These are phyloP conservation scores for Hericium rajendrae DNA, from an alignment of 768 basidiomycete species.

Conservation along the genomic window DNA sequence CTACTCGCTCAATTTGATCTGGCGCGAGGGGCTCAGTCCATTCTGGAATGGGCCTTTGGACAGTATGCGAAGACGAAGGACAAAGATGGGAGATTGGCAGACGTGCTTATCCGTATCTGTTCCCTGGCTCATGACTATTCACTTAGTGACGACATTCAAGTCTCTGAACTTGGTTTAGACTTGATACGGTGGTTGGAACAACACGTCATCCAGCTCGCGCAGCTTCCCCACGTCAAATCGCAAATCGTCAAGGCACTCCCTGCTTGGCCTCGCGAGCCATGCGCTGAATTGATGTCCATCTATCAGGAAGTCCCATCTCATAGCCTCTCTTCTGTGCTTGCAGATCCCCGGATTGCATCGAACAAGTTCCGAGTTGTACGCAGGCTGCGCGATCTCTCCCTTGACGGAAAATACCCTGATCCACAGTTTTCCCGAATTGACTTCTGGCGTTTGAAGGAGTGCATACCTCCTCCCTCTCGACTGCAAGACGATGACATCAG, in stretches of 20 bases:
- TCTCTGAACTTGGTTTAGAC: constrained; percentile 31
- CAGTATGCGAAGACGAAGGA: constrained; percentile 32
- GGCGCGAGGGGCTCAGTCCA: constrained; percentile 56
- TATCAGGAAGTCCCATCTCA: constrained; percentile 36
- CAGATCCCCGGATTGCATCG: constrained; percentile 48
- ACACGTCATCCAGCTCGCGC: constrained; percentile 35
- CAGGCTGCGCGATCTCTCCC: constrained; percentile 43
- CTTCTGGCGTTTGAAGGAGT: constrained; percentile 82
- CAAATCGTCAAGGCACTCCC: constrained; percentile 50
- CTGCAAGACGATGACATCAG: constrained; percentile 62
- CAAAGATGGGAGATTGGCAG: constrained; percentile 46
- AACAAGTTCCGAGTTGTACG: constrained; percentile 75
- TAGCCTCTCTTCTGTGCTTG: constrained; percentile 44
- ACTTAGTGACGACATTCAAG: constrained; percentile 19
- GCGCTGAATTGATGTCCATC: constrained; percentile 33
- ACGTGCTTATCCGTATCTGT: constrained; percentile 61
- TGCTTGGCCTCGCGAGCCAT: constrained; percentile 68
- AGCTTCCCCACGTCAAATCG: constrained; percentile 25
- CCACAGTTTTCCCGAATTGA: constrained; percentile 45
- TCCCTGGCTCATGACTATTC: constrained; percentile 50
- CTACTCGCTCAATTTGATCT: constrained; percentile 64
- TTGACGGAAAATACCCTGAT: constrained; percentile 27
- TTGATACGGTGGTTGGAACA: constrained; percentile 58
- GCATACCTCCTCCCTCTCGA: constrained; percentile 45
- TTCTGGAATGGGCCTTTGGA: constrained; percentile 69